phyloP scores from a whole-genome alignment of 1,139 yeast genomes.

The Petasospora rhodanensis region DNA sequence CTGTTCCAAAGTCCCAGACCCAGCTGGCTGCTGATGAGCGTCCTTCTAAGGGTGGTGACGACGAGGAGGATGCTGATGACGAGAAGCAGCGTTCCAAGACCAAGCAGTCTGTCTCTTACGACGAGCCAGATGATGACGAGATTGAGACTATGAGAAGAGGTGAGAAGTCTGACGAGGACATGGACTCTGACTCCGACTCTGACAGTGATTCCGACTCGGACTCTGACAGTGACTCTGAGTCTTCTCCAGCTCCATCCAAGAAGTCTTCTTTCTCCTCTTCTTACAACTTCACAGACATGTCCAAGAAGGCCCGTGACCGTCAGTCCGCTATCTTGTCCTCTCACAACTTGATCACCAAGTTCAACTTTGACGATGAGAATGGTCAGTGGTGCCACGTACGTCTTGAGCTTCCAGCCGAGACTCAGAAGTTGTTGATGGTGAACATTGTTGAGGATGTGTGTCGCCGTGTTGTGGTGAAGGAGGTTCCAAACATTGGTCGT shows the following conservation, averaged over 20 bases:
- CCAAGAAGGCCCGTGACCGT: constrained; percentile 72
- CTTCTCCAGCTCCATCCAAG: constrained; percentile 16
- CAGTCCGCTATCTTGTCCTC: constrained; percentile 74
- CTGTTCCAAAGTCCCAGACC: constrained; percentile 53
- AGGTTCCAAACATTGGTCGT: constrained; percentile 86
- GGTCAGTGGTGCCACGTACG: constrained; percentile 95
- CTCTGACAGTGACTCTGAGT: constrained; percentile 32
- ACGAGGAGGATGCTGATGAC: constrained; percentile 62
- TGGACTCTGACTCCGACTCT: constrained; percentile 34
- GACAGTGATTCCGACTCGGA: constrained; percentile 35
- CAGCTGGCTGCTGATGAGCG: constrained; percentile 39
- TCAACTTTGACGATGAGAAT: constrained; percentile 81
- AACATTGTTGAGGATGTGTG: constrained; percentile 92
- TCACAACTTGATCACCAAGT: constrained; percentile 68
- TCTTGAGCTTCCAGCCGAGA: constrained; percentile 76
- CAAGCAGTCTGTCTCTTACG: constrained; percentile 88
- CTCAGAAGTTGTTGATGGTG: constrained; percentile 95
- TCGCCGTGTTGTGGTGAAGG: constrained; percentile 87
- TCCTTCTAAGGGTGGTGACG: constrained; percentile 32
- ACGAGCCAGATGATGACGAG: constrained; percentile 93
- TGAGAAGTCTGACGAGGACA: constrained; percentile 64
- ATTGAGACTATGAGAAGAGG: constrained; percentile 82
- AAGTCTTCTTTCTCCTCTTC: no score
- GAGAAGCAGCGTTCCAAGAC: constrained; percentile 56
- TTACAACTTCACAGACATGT: constrained; percentile 39